Evolutionary conservation across 192 early-diverging fungal species (phyloP), one percentile per base, ranked within the genome.

Genomic region (Coemansia sp.): DNA sequence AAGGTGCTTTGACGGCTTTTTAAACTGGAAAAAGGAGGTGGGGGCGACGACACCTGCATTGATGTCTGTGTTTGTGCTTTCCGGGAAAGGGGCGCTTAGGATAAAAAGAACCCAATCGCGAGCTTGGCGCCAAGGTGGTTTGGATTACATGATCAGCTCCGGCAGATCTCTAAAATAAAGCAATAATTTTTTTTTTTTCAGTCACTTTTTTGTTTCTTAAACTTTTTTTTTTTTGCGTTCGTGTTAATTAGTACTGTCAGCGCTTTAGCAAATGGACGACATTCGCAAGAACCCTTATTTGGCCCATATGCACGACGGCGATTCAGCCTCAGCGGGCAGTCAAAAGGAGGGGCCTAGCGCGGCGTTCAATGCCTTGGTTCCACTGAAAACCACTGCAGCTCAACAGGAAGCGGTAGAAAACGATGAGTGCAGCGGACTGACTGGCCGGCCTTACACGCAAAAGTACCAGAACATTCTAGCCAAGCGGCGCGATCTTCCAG

Each of bases 401-500:
- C 91, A 97, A 73, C 95, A 94, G 33, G 92, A 92, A 75, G 84
- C 83, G 16, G 76, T 87, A 20, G 97, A 98, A 73, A 83, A 93
- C 47, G 91, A 87, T 40, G 38, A 62, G 7, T 62, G 74, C 71
- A 99, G 95, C 85, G 91, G 90, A 16, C 95, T 94, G 73, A 98
- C 90, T 1, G 90, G 90, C 15, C 87, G 87, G 53, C 78, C 88
- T 18, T 98, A 90, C 82, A 89, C 91, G 27, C 86, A 91, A 24
- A 90, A 90, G 71, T 99, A 99, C 85, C 84, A 85, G 49, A 87
- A 92, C 50, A 97, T 99, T 69, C 85, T 99, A 64, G 81, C 80
- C 40, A 93, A 91, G 71, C 90, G 98, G 40, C 88, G 93, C 55
- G 89, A 90, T 46, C 90, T 99, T 40, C 98, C 98, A 34, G 97